Conservation (phyloP, 768 basidiomycete genomes). For the Mrakia blollopis region DNA sequence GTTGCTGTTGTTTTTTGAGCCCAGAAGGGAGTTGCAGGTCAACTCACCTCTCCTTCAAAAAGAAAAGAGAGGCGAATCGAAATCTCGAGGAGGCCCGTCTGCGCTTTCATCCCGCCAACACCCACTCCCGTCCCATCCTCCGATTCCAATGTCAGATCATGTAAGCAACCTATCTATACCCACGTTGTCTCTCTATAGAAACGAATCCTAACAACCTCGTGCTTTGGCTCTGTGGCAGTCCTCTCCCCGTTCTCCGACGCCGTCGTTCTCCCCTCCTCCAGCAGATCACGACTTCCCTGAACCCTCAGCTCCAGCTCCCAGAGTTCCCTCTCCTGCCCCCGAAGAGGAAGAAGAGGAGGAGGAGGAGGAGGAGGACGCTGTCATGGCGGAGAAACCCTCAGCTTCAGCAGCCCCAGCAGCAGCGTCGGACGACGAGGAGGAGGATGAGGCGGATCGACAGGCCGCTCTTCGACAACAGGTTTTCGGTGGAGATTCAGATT, state of each 20-base stretch:
- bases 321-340: neutral
- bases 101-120: neutral
- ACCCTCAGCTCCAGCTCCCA: neutral
- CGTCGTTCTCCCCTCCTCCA: constrained; percentile 6
- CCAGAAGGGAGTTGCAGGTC: neutral
- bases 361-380: neutral
- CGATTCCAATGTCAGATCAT: no score
- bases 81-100: no score
- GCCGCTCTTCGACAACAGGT: neutral
- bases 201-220: neutral
- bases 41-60: neutral
- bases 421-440: neutral
- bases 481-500: constrained; percentile 17
- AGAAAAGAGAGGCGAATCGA: neutral
- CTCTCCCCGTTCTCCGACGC: neutral
- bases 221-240: neutral
- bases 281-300: neutral
- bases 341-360: neutral
- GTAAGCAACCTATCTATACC: no score
- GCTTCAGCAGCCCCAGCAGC: neutral
- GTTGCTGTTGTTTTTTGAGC: neutral
- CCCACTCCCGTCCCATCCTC: no score
- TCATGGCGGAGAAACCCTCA: neutral
- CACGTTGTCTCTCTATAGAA: neutral
- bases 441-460: neutral